Evolutionary conservation across 805 yeast species (phyloP).

Genomic region (Yarrowia sp.): DNA sequence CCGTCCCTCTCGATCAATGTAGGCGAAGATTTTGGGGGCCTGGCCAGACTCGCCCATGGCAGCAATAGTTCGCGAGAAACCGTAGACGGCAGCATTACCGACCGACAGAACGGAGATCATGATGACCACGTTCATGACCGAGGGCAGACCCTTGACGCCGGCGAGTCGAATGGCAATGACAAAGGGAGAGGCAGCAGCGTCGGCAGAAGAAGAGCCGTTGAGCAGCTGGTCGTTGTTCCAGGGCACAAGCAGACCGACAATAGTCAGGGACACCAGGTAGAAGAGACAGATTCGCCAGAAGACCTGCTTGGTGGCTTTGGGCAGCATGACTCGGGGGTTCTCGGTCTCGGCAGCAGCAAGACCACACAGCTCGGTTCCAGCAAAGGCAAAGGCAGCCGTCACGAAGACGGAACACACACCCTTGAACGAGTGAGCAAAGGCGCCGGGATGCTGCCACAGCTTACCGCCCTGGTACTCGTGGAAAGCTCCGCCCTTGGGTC

Average conservation of each 20-base stretch:
- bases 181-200: conserved; percentile 70
- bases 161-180: conserved; percentile 71
- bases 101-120: conserved; percentile 72
- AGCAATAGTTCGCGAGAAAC: conserved; percentile 70
- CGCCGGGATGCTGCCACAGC: conserved; percentile 63
- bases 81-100: conserved; percentile 72
- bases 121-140: conserved; percentile 72
- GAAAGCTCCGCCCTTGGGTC: conserved; percentile 56
- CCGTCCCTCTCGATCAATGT: conserved; percentile 73
- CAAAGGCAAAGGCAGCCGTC: conserved; percentile 77
- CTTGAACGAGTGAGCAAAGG: conserved; percentile 65
- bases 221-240: conserved; percentile 57
- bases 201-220: conserved; percentile 65
- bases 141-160: conserved; percentile 69
- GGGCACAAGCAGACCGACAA: conserved; percentile 73
- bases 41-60: conserved; percentile 69
- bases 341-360: conserved; percentile 77
- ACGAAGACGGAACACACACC: conserved; percentile 71
- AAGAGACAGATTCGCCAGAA: conserved; percentile 79
- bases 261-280: conserved; percentile 63
- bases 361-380: conserved; percentile 76
- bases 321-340: conserved; percentile 69
- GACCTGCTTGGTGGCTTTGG: conserved; percentile 77
- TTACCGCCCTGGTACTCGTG: conserved; percentile 42
- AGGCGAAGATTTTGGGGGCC: conserved; percentile 65